phyloP scores from a whole-genome alignment of 2,329 filamentous ascomycete species.

The Allantophomopsis cytisporea region DNA sequence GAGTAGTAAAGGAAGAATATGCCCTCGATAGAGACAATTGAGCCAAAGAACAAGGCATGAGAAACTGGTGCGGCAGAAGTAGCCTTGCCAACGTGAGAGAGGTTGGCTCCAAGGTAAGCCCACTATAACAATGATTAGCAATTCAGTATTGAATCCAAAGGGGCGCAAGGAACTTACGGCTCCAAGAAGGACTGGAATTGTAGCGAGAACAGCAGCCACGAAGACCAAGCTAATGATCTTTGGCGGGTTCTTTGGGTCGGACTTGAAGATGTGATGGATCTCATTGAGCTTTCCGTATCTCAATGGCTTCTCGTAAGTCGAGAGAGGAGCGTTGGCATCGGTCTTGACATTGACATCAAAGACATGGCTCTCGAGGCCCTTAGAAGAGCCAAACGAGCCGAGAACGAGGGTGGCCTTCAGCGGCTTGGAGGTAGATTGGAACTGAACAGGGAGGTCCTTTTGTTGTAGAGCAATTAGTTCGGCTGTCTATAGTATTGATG shows the following conservation, averaged over 20 bases:
- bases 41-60: slow-evolving; percentile 76
- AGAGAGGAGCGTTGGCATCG: slow-evolving; percentile 45
- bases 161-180: slow-evolving; percentile 36
- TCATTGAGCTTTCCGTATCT: slow-evolving; percentile 75
- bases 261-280: slow-evolving; percentile 83
- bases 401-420: slow-evolving; percentile 74
- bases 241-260: slow-evolving; percentile 68
- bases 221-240: slow-evolving; percentile 71
- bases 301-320: slow-evolving; percentile 51
- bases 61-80: slow-evolving; percentile 64
- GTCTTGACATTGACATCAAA: slow-evolving; percentile 60
- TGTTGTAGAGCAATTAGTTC: slow-evolving; percentile 31
- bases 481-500: neutral
- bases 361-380: slow-evolving; percentile 50
- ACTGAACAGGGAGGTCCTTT: slow-evolving; percentile 77
- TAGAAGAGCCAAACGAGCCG: slow-evolving; percentile 69
- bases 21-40: slow-evolving; percentile 74
- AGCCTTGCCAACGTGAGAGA: slow-evolving; percentile 64
- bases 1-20: slow-evolving; percentile 94
- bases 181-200: slow-evolving; percentile 60
- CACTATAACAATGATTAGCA: slow-evolving; percentile 39
- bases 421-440: slow-evolving; percentile 53
- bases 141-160: neutral
- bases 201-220: slow-evolving; percentile 54
- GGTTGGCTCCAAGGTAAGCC: slow-evolving; percentile 70